Percentiles rank a stretch among this genome's conserved stretches.
Evolutionary conservation across 2,329 filamentous ascomycete species (phyloP).

Genomic region (Ascochyta clinopodiicola): DNA sequence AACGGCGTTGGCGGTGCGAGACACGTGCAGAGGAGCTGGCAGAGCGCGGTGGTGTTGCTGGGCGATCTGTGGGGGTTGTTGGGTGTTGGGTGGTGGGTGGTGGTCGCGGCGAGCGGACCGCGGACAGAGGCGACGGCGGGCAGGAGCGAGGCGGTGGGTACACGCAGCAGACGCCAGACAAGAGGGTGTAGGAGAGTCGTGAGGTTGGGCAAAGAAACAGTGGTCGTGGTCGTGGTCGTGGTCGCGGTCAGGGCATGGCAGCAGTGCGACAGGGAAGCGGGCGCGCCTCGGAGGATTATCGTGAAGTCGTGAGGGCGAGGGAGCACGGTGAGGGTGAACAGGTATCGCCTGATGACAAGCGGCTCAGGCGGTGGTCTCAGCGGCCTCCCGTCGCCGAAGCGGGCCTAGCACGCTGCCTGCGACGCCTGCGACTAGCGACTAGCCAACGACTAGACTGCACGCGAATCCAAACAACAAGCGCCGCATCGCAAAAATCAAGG

Average conservation of each 20-base stretch:
- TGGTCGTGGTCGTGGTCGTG: constrained; percentile 27
- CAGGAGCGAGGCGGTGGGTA: constrained; percentile 26
- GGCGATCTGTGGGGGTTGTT: constrained; percentile 1
- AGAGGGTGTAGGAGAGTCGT: constrained; percentile 15
- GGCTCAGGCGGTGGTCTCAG: neutral
- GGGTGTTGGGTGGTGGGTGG: constrained; percentile 21
- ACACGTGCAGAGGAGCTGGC: constrained; percentile 14
- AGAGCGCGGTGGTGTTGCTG: constrained; percentile 9
- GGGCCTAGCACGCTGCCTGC: neutral
- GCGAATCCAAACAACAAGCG: constrained; percentile 6
- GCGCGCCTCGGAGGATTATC: constrained; percentile 29
- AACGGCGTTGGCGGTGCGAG: constrained; percentile 4
- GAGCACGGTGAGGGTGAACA: constrained; percentile 9
- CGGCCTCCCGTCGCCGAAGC: neutral
- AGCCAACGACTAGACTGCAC: neutral
- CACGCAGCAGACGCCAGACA: constrained; percentile 14
- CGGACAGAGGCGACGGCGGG: constrained; percentile 26
- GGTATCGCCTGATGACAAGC: constrained; percentile 10
- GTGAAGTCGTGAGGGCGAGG: constrained; percentile 30
- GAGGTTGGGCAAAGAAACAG: constrained; percentile 33
- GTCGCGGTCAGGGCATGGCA: constrained; percentile 32
- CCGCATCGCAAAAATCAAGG: constrained; percentile 5
- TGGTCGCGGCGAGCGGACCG: constrained; percentile 25
- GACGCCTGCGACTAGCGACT: too few relatives aligned
- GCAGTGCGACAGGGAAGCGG: constrained; percentile 30